Base-by-base conservation (phyloP, 176 grass and related monocot genomes). In the Pharus latifolius region DNA sequence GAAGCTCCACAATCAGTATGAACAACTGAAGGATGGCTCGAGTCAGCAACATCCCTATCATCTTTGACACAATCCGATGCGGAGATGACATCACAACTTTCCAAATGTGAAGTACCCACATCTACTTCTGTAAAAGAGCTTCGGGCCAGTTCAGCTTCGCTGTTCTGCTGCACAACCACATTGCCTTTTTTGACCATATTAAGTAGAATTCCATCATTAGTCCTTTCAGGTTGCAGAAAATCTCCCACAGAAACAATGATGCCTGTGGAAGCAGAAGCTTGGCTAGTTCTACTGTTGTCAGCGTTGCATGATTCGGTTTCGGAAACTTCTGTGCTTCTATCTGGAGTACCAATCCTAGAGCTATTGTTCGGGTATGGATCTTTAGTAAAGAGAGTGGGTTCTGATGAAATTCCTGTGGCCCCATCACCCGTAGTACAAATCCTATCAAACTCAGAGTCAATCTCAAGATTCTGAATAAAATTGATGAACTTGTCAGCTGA, bases 381-480 rank as follows among this genome's bases (percentile, higher is more conserved):
- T 0, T 37, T 80, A 19, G 37, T 2, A 69, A 69, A 22, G 5
- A 38, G 6, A 38, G 46, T 47, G 4, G 47, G 46, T 70, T 40
- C 76, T 32, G 76, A 27, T 13, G 25, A 69, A 85, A 42, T 49
- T 8, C 63, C 57, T 68, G 69, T 25, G 10, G 24, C 60, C 13
- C 80, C 83, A 75, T 73, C 85, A 35, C 84, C 85, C 26, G 15
- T 7, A 15, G 69, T 35, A 38, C 2, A 25, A 28, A 25, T 7
- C 35, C 16, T 76, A 63, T 25, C 74, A 4, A 80, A 85, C 17
- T 90, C 89, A 56, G 86, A 62, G 14, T 93, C 87, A 32, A 86
- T 53, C 62, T 94, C 90, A 43, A 98, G 77, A 65, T 86, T 98
- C 55, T 88, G 90, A 61, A 98, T 80, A 41, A 88, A 98, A 74